Percentiles rank a stretch among this genome's conserved stretches.
Conservation (phyloP, 345 rosid genomes). For the Carallia pectinifolia region DNA sequence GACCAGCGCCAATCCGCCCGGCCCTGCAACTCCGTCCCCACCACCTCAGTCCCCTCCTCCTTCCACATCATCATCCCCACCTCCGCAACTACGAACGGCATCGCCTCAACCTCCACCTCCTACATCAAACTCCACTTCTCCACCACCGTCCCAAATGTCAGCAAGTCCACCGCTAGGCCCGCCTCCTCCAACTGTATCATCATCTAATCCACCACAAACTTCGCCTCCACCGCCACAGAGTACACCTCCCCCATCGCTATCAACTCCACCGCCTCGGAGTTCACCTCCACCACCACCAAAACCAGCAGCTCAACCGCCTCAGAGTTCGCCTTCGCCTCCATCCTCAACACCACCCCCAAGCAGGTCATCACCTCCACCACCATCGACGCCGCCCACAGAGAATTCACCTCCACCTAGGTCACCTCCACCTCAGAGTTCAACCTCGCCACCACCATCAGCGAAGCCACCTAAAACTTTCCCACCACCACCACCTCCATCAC, state of each 20-base stretch:
- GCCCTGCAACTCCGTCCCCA: constrained; percentile 29
- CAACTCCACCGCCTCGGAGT: constrained; percentile 13
- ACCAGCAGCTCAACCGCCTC: constrained; percentile 13
- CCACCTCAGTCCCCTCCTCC: constrained; percentile 32
- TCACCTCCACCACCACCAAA: constrained; percentile 32
- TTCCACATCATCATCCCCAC: constrained; percentile 21
- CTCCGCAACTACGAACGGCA: constrained; percentile 5
- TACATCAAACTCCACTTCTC: not conserved
- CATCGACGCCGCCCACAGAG: constrained; percentile 11
- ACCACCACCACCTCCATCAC: constrained; percentile 19
- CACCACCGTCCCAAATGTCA: constrained; percentile 20
- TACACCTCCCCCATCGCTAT: not conserved
- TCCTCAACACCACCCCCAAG: constrained; percentile 21
- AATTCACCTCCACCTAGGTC: constrained; percentile 27
- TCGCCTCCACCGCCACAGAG: constrained; percentile 16
- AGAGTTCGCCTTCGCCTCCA: constrained; percentile 23
- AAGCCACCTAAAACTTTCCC: not conserved
- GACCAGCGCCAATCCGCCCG: constrained; percentile 37
- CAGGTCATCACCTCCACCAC: constrained; percentile 4
- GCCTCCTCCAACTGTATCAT: constrained; percentile 22
- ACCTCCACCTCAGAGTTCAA: constrained; percentile 16
- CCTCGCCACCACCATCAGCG: constrained; percentile 21
- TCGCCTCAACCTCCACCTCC: constrained; percentile 24
- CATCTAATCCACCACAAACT: constrained; percentile 21
- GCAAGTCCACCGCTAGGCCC: not conserved